Percentiles rank a stretch among this genome's conserved stretches.
Conservation (phyloP, 2,329 filamentous ascomycete genomes). For the Thelonectria rubi region DNA sequence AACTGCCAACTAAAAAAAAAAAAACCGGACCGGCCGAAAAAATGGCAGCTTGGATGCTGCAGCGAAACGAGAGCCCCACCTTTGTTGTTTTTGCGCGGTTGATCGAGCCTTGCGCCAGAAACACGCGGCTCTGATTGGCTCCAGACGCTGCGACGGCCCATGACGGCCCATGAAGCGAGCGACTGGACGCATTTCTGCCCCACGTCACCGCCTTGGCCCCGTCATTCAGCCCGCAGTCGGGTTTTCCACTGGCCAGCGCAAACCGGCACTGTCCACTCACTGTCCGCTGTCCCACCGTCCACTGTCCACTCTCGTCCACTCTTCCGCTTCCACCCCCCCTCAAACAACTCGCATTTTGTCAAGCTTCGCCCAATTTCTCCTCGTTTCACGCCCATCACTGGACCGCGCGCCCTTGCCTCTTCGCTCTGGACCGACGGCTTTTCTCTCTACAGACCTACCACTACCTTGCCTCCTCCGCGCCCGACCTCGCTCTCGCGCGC, state of each 20-base stretch:
- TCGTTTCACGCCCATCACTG: background rate
- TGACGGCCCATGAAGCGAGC: slow-evolving; percentile 18
- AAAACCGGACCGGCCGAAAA: slow-evolving; percentile 27
- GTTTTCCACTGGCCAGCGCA: slow-evolving; percentile 41
- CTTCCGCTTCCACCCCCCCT: slow-evolving; percentile 28
- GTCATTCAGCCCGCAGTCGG: slow-evolving; percentile 45
- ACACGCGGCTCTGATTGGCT: slow-evolving; percentile 47
- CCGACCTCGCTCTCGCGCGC: slow-evolving; percentile 28
- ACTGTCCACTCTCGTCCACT: slow-evolving; percentile 30
- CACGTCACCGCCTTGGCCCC: slow-evolving; percentile 42
- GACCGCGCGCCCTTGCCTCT: slow-evolving; percentile 10
- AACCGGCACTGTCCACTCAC: slow-evolving; percentile 35
- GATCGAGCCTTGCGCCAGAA: slow-evolving; percentile 40
- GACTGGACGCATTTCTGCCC: slow-evolving; percentile 45
- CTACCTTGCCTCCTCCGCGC: slow-evolving; percentile 6
- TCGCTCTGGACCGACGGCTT: background rate
- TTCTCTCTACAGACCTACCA: slow-evolving; percentile 16
- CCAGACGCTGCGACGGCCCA: slow-evolving; percentile 24
- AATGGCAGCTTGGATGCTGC: slow-evolving; percentile 29
- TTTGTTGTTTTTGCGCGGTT: slow-evolving; percentile 25
- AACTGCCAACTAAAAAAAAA: slow-evolving; percentile 34
- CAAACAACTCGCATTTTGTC: slow-evolving; percentile 13
- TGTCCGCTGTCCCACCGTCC: background rate
- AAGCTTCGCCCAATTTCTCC: slow-evolving; percentile 3
- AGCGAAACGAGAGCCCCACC: slow-evolving; percentile 26